Conservation (phyloP, 345 rosid genomes). For the Diplotaxis tenuifolia region DNA sequence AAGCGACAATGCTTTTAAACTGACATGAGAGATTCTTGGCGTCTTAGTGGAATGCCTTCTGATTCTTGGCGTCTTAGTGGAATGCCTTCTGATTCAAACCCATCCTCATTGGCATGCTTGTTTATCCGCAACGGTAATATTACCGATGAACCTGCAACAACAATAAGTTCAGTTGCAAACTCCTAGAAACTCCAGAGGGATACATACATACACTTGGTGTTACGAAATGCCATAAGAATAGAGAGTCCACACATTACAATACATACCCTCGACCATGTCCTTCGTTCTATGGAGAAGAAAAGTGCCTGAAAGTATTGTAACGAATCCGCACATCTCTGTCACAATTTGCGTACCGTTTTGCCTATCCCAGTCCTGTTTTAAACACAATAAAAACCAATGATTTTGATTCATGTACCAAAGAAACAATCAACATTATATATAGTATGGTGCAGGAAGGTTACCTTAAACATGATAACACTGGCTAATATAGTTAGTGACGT, state of each 20-base stretch:
- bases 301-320: conserved; percentile 78
- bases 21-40: conserved; percentile 43
- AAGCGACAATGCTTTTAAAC: conserved; percentile 21
- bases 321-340: conserved; percentile 80
- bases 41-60: conserved; percentile 65
- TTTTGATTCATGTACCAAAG: conserved; percentile 15
- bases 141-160: conserved; percentile 47
- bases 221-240: no score
- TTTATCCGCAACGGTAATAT: conserved; percentile 39
- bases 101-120: conserved; percentile 48
- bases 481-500: conserved; percentile 83
- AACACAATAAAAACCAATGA: background rate
- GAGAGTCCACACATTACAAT: no score
- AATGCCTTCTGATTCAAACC: conserved; percentile 48
- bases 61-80: conserved; percentile 60
- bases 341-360: conserved; percentile 78
- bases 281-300: conserved; percentile 85
- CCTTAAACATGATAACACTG: conserved; percentile 95
- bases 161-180: conserved; percentile 16
- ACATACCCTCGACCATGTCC: conserved; percentile 78
- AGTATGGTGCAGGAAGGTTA: conserved; percentile 29
- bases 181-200: background rate
- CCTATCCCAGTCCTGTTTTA: conserved; percentile 77
- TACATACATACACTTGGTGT: background rate
- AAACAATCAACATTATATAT: background rate